Evolutionary conservation across 441 rosid genomes (phyloP), one percentile per base, ranked within the genome.

Genomic region (Corymbia calophylla): DNA sequence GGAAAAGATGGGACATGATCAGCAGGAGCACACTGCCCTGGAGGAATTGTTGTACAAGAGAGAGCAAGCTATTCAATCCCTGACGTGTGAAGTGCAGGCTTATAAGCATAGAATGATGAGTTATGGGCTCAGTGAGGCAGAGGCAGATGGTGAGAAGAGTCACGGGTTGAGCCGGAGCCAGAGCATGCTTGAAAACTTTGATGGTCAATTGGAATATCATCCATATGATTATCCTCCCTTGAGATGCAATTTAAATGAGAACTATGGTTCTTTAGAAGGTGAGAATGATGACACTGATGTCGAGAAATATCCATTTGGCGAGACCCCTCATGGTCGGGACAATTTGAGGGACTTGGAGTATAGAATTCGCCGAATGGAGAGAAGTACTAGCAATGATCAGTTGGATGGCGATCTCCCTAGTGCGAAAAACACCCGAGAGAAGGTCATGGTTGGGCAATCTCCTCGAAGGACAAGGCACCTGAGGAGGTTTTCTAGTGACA

Each of bases 1-100:
- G 95, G 99, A 97, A 96, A 98, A 95, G 92, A 96, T 94, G 95
- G 96, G 94, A 13, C 99, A 98, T 93, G 99, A 98, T 87, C 99
- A 95, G 90, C 95, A 96, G 91, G 99, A 97, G 93, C 86, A 95
- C 86, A 88, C 92, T 68, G 95, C 89, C 48, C 89, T 98, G 89
- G 99, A 97, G 90, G 99, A 98, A 91, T 58, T 96, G 92, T 86
- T 98, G 89, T 98, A 95, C 90, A 96, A 96, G 95, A 95, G 97
- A 92, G 99, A 98, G 92, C 99, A 97, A 93, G 93, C 94, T 1
- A 93, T 97, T 91, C 96, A 97, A 89, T 92, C 99, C 68, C 92
- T 97, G 56, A 94, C 95, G 0, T 97, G 94, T 94, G 99, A 98
- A 91, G 94, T 91, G 49, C 97, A 94, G 94, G 99, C 98, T 87